Conservation (phyloP, 208 protist genomes). For the Crithidia brevicula region DNA sequence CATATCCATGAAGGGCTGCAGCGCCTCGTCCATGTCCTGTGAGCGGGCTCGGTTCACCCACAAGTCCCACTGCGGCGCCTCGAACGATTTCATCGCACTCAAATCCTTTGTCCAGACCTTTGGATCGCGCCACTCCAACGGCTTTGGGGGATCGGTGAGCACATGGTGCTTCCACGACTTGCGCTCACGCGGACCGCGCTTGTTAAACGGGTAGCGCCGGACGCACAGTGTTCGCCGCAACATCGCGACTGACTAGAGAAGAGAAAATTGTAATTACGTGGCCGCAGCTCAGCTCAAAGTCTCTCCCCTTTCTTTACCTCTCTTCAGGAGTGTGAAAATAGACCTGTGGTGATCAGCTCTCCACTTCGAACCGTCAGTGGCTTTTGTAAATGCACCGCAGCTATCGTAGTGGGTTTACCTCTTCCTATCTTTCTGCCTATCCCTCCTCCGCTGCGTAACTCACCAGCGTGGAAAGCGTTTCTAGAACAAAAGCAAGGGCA, state of each 20-base stretch:
- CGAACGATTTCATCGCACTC: conserved; percentile 91
- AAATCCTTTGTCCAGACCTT: conserved; percentile 93
- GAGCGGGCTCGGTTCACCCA: conserved; percentile 89
- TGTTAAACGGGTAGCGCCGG: conserved; percentile 88
- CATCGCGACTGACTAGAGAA: conserved; percentile 33
- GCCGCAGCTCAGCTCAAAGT: too few relatives aligned
- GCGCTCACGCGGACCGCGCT: conserved; percentile 83
- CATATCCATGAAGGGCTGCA: conserved; percentile 96
- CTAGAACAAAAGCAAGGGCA: too few relatives aligned
- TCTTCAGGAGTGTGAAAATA: too few relatives aligned
- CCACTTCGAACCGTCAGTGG: too few relatives aligned
- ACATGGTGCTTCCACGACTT: conserved; percentile 94
- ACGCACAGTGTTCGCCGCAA: conserved; percentile 60
- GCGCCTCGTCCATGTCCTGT: conserved; percentile 91
- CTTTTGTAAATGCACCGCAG: too few relatives aligned
- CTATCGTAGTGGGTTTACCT: too few relatives aligned
- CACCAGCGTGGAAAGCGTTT: too few relatives aligned
- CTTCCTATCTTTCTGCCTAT: too few relatives aligned
- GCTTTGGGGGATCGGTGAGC: conserved; percentile 88
- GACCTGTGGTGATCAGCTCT: too few relatives aligned
- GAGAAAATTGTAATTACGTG: background rate
- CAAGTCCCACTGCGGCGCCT: conserved; percentile 92
- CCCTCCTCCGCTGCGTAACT: too few relatives aligned
- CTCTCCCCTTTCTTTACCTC: too few relatives aligned
- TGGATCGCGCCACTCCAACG: conserved; percentile 89